phyloP scores from a whole-genome alignment of 139 green algal genomes.

The Ulvella scutata region DNA sequence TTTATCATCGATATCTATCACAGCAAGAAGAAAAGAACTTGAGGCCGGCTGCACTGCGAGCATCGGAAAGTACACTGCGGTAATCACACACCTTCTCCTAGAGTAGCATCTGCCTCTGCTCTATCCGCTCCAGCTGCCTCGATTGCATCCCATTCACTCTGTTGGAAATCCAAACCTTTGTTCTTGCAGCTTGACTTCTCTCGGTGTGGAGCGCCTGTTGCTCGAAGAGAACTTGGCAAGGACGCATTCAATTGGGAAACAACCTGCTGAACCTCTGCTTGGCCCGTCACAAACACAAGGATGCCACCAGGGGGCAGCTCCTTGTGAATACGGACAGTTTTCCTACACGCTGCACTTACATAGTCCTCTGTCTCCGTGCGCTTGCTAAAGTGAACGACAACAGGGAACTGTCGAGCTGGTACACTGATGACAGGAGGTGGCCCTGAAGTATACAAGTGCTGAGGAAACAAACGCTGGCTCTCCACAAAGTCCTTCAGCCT shows the following conservation, averaged over 20 bases:
- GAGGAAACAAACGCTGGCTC: slow-evolving; percentile 60
- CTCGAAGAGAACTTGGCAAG: slow-evolving; percentile 24
- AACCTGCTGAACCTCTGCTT: slow-evolving; percentile 75
- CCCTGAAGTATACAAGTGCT: not conserved
- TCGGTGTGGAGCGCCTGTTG: no score
- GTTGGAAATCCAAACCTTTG: no score
- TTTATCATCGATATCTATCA: no score
- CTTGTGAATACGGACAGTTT: slow-evolving; percentile 65
- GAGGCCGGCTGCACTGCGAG: no score
- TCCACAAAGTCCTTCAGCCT: slow-evolving; percentile 61
- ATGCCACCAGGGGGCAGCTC: slow-evolving; percentile 76
- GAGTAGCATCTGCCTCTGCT: no score
- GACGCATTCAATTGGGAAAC: slow-evolving; percentile 35
- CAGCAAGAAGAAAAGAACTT: no score
- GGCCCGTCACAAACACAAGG: slow-evolving; percentile 89
- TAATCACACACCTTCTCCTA: no score
- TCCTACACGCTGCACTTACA: slow-evolving; percentile 46
- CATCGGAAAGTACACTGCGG: no score
- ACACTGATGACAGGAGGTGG: slow-evolving; percentile 62
- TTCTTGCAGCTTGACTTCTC: no score
- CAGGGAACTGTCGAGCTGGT: slow-evolving; percentile 71
- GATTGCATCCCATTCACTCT: no score
- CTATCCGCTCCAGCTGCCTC: no score
- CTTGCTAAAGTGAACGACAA: slow-evolving; percentile 79
- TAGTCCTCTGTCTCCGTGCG: slow-evolving; percentile 82